Conservation (phyloP, 345 rosid species). For the Iberis pinnata region DNA sequence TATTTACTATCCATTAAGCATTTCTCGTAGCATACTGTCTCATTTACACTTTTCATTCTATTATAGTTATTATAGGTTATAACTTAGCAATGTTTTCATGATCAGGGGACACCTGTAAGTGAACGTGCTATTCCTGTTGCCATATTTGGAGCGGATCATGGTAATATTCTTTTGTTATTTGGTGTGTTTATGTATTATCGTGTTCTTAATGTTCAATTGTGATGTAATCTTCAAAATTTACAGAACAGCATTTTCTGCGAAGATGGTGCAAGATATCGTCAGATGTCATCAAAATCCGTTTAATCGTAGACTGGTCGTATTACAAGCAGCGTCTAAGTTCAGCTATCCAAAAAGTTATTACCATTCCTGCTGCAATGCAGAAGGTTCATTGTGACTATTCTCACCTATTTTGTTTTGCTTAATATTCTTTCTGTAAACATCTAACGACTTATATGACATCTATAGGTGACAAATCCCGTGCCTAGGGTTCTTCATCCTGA, state of each 20-base stretch:
- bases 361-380: conserved; percentile 99
- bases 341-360: conserved; percentile 83
- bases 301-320: conserved; percentile 89
- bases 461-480: conserved; percentile 87
- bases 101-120: conserved; percentile 91
- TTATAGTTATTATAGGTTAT: conserved; percentile 8
- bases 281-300: conserved; percentile 62
- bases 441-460: conserved; percentile 21
- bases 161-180: conserved; percentile 37
- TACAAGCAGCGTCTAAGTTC: conserved; percentile 92
- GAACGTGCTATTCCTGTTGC: conserved; percentile 99
- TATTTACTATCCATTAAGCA: neutral
- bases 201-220: conserved; percentile 21
- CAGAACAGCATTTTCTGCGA: conserved; percentile 73
- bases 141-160: conserved; percentile 77
- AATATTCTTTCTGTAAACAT: conserved; percentile 16
- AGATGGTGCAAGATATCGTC: conserved; percentile 91
- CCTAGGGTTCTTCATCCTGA: conserved; percentile 96
- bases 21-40: conserved; percentile 10
- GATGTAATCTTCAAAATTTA: conserved; percentile 21
- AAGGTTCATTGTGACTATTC: conserved; percentile 46
- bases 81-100: conserved; percentile 26
- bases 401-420: conserved; percentile 10
- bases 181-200: conserved; percentile 17
- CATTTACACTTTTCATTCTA: conserved; percentile 14